Evolutionary conservation across 768 basidiomycete species (phyloP), one percentile per base, ranked within the genome.

Genomic region (Lentinula sp.): DNA sequence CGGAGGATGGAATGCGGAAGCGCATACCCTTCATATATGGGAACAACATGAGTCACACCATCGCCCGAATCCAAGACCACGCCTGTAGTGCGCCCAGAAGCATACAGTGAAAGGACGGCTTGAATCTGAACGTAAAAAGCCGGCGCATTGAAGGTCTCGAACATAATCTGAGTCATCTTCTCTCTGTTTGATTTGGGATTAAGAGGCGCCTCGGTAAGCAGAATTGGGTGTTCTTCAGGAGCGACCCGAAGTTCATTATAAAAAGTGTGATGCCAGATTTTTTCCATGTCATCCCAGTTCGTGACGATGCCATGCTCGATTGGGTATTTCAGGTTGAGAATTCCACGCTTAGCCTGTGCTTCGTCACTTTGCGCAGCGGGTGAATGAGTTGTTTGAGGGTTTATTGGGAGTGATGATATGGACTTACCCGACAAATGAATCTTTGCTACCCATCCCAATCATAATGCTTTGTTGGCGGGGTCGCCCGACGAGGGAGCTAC

Each of bases 271-370:
- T 95, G 93, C 93, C 93, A 96, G 74, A 95, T 95, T 80, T 95
- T 95, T 81, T 96, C 95, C 93, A 95, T 95, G 77, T 95, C 94
- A 69, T 95, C 95, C 95, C 95, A 97, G 86, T 97, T 95, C 75
- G 93, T 95, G 73, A 96, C 91, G 71, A 93, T 90, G 76, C 92
- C 91, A 78, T 93, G 92, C 74, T 94, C 91, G 67, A 93, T 93
- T 57, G 92, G 94, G 79, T 96, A 93, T 78, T 95, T 94, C 68
- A 96, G 77, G 50, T 89, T 90, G 65, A 96, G 82, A 73, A 96
- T 93, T 82, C 95, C 94, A 76, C 94, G 90, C 82, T 97, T 95
- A 41, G 92, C 89, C 72, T 94, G 92, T 45, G 92, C 92, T 72
- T 95, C 93, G 66, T 95, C 93, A 68, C 92, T 92, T 67, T 16